Evolutionary conservation across 1,284 basidiomycete genomes (phyloP), one percentile per base, ranked within the genome.

Genomic region (Apiotrichum sp.): DNA sequence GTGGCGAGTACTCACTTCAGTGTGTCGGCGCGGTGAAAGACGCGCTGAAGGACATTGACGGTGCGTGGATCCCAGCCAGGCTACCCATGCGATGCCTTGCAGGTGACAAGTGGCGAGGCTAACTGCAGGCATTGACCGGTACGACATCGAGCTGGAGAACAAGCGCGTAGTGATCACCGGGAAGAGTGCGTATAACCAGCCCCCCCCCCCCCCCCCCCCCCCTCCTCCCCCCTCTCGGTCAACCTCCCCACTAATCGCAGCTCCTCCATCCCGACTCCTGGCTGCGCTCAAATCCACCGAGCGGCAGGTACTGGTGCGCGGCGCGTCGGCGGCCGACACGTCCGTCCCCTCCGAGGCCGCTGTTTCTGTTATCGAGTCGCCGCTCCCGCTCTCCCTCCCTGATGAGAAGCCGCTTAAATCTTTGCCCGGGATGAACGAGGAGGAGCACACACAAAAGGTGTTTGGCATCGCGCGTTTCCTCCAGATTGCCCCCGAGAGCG

Each of bases 391-490:
- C 16, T 60, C 65, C 31, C 57, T 65, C 9, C 56, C 62, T 34
- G 22, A 22, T 22, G 22, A 22, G 22, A 22, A 22, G 22, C 22
- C 22, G 22, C 22, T 22, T 22, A 22, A 22, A 22, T 22, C 22
- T 22, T 48, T 73, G 29, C 69, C 69, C 3, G 72, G 71, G 6
- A 65, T 73, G 64, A 69, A 69, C 47, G 67, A 70, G 52, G 67
- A 67, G 33, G 72, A 71, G 50, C 66, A 69, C 56, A 64, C 69
- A 22, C 76, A 77, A 58, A 71, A 77, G 55, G 73, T 78, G 14
- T 75, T 74, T 60, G 76, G 75, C n/a, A 75, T 78, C 42, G 74
- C 73, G 42, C 69, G 76, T 39, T 70, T 77, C 51, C 71, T 77
- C 3, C 75, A 78, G 58, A 74, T 76, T 29, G 71, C 70, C 0